Conservation (phyloP, 768 basidiomycete species). For the Termitomyces sp. region DNA sequence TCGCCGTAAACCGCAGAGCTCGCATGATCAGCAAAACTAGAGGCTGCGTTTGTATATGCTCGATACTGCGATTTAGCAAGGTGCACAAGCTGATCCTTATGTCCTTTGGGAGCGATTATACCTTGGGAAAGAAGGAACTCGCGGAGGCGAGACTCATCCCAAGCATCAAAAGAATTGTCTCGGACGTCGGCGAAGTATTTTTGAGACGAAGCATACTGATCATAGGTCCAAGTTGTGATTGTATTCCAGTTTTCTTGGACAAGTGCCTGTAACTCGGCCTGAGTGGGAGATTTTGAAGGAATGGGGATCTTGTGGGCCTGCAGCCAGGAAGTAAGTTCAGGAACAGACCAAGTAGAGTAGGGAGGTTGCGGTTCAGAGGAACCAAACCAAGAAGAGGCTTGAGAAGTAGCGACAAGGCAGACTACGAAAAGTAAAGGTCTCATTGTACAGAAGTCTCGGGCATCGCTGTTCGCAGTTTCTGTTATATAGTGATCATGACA, state of each 20-base stretch:
- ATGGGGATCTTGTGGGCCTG: conserved; percentile 55
- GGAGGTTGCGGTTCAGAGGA: conserved; percentile 26
- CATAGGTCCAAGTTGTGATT: conserved; percentile 49
- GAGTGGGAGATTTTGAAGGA: conserved; percentile 37
- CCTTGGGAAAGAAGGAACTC: conserved; percentile 85
- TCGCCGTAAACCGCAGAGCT: conserved; percentile 48
- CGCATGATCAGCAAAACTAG: conserved; percentile 44
- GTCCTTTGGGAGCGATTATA: conserved; percentile 74
- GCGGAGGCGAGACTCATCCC: conserved; percentile 81
- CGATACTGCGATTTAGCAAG: conserved; percentile 70
- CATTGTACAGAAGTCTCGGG: conserved; percentile 14
- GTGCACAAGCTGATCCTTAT: conserved; percentile 71
- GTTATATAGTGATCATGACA: conserved; percentile 13
- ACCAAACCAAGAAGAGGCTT: conserved; percentile 49
- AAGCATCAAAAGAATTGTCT: conserved; percentile 63
- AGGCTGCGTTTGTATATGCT: conserved; percentile 54
- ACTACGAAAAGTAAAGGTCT: conserved; percentile 22
- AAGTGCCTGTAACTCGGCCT: conserved; percentile 34
- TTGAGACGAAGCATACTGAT: conserved; percentile 61
- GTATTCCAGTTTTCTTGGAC: conserved; percentile 62
- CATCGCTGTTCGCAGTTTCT: background rate
- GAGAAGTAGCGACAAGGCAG: conserved; percentile 25
- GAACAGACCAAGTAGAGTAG: conserved; percentile 53
- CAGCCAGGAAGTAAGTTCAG: conserved; percentile 65
- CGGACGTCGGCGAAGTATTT: conserved; percentile 52